A percentile compares a stretch with the other conserved stretches of the same genome.
Conservation (phyloP, 177 flowering plant species). For the Vitis hybrid region DNA sequence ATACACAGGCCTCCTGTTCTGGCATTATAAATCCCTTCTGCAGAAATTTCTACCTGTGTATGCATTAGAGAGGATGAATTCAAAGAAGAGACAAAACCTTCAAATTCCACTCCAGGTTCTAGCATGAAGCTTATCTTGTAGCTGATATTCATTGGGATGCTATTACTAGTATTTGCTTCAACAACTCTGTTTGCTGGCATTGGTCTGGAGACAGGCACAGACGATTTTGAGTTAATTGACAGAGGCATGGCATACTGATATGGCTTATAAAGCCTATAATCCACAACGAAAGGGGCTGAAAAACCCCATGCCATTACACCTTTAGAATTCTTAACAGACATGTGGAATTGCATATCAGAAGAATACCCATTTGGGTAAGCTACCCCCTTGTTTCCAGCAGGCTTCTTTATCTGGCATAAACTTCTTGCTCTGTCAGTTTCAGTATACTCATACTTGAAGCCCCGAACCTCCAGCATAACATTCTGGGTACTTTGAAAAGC, state of each 20-base stretch:
- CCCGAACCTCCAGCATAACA: conserved; percentile 11
- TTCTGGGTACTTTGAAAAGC: conserved; percentile 15
- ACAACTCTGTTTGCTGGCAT: neutral
- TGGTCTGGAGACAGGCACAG: neutral
- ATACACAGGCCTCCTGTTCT: conserved; percentile 63
- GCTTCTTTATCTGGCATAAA: conserved; percentile 31
- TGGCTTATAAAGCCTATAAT: conserved; percentile 24
- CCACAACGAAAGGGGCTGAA: conserved; percentile 37
- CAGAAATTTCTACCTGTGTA: conserved; percentile 27
- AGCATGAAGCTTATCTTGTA: conserved; percentile 34
- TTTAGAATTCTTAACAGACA: conserved; percentile 26
- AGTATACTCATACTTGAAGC: conserved; percentile 50
- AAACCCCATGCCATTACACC: conserved; percentile 32
- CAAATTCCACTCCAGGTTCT: conserved; percentile 6
- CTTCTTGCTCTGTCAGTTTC: conserved; percentile 26
- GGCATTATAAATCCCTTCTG: conserved; percentile 68
- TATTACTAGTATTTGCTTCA: neutral
- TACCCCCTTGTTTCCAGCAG: conserved; percentile 13
- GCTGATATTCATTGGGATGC: conserved; percentile 41
- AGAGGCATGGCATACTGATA: neutral
- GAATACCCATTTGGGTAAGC: conserved; percentile 43
- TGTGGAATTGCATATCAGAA: conserved; percentile 44
- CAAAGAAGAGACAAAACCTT: conserved; percentile 3
- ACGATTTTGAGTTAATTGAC: neutral
- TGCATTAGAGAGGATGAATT: conserved; percentile 11